Percentiles rank a stretch among this genome's conserved stretches.
Conservation (phyloP, 805 yeast species). For the Torulaspora gathmanii region DNA sequence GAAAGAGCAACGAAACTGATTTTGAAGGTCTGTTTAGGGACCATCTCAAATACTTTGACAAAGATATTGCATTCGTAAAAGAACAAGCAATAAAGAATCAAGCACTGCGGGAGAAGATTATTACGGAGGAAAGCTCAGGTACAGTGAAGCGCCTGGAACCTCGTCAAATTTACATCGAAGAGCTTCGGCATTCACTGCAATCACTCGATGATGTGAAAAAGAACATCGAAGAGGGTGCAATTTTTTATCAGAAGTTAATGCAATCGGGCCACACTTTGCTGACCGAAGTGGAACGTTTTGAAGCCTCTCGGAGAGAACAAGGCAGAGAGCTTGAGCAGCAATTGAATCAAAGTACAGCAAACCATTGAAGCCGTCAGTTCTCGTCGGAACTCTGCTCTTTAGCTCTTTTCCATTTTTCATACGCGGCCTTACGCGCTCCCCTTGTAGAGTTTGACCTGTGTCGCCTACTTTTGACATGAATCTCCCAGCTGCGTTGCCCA, state of each 20-base stretch:
- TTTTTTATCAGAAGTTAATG: slow-evolving; percentile 63
- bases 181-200: slow-evolving; percentile 22
- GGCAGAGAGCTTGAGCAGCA: slow-evolving; percentile 47
- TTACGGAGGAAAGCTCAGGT: slow-evolving; percentile 17
- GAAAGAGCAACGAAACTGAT: slow-evolving; percentile 31
- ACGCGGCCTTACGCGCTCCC: slow-evolving; percentile 48
- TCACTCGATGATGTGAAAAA: slow-evolving; percentile 51
- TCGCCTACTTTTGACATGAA: slow-evolving; percentile 62
- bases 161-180: slow-evolving; percentile 24
- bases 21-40: slow-evolving; percentile 41
- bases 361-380: background rate
- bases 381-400: slow-evolving; percentile 4
- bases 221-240: slow-evolving; percentile 62
- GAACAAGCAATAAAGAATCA: slow-evolving; percentile 39
- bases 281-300: slow-evolving; percentile 48
- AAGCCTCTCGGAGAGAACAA: slow-evolving; percentile 47
- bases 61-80: slow-evolving; percentile 47
- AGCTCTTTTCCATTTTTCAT: slow-evolving; percentile 42
- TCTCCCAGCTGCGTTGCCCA: slow-evolving; percentile 66
- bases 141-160: slow-evolving; percentile 18
- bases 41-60: slow-evolving; percentile 45
- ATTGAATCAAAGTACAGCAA: slow-evolving; percentile 1
- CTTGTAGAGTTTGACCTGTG: slow-evolving; percentile 54
- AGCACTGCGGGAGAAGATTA: slow-evolving; percentile 39
- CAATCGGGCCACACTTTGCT: slow-evolving; percentile 43